These are phyloP conservation scores for Elaeagnus macrophylla DNA, from an alignment of 306 rosid genomes.

Conservation along the genomic window DNA sequence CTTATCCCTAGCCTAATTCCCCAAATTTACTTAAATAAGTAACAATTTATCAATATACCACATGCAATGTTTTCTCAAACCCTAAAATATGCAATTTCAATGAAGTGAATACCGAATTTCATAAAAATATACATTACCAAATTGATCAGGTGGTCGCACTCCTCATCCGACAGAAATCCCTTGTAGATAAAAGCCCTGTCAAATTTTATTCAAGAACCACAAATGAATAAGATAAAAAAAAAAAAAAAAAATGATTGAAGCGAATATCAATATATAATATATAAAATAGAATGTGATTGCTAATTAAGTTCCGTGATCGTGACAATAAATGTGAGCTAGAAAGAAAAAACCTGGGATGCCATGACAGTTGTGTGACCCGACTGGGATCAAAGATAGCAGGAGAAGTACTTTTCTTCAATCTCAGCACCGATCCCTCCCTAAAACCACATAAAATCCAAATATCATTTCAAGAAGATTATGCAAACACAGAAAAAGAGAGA, in stretches of 20 bases:
- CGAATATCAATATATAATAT: neutral
- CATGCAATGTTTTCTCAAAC: neutral
- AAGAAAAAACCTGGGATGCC: constrained; percentile 71
- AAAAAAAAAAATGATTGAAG: constrained; percentile 2
- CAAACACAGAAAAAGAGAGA: neutral
- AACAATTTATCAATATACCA: no score
- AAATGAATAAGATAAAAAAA: neutral
- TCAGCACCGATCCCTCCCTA: constrained; percentile 53
- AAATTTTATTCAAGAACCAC: constrained; percentile 2
- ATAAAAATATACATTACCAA: constrained; percentile 36
- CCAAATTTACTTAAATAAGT: constrained; percentile 13
- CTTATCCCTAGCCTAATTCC: constrained; percentile 67
- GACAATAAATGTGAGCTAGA: neutral
- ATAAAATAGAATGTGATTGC: neutral
- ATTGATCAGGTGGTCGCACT: constrained; percentile 68
- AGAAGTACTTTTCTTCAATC: constrained; percentile 31
- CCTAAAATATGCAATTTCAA: neutral
- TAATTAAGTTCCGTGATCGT: no score
- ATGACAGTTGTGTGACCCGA: constrained; percentile 72
- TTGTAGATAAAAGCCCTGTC: constrained; percentile 82
- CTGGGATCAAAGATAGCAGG: constrained; percentile 60
- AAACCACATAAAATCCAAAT: constrained; percentile 1
- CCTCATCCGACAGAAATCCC: constrained; percentile 55
- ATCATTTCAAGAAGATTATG: constrained; percentile 1
- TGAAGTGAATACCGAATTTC: constrained; percentile 6